Evolutionary conservation across 176 grass and related monocot genomes (phyloP).

Genomic region (Carex littledalei): DNA sequence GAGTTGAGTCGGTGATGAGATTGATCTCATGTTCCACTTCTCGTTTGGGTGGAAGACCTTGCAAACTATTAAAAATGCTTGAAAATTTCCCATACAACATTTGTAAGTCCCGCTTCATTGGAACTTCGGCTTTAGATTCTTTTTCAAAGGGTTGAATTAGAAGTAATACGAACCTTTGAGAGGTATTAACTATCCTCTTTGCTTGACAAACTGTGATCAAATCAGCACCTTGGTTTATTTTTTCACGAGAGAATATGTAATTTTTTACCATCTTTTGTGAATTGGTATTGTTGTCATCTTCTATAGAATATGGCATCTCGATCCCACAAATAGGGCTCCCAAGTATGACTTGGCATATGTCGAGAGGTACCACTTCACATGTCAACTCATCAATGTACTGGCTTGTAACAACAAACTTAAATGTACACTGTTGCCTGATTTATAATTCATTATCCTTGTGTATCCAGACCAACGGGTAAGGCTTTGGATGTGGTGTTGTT

Average conservation of each 20-base stretch:
- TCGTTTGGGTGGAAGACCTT: background rate
- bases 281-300: background rate
- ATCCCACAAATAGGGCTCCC: conserved; percentile 7
- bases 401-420: background rate
- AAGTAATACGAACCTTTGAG: conserved; percentile 15
- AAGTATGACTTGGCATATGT: background rate
- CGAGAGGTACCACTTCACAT: background rate
- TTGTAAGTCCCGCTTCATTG: background rate
- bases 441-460: conserved; percentile 6
- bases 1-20: conserved; percentile 3
- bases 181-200: conserved; percentile 11
- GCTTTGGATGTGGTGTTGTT: conserved; percentile 13
- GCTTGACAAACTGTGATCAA: background rate
- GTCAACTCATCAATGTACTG: conserved; percentile 15
- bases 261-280: conserved; percentile 5
- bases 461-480: conserved; percentile 6
- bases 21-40: conserved; percentile 18
- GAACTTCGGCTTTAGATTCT: background rate
- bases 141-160: background rate
- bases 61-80: background rate
- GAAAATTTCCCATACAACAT: conserved; percentile 1
- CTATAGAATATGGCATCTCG: background rate
- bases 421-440: background rate
- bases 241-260: conserved; percentile 8
- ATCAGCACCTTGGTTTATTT: background rate